These are phyloP conservation scores for Suillus subluteus DNA, from an alignment of 768 basidiomycete species.

Conservation along the genomic window DNA sequence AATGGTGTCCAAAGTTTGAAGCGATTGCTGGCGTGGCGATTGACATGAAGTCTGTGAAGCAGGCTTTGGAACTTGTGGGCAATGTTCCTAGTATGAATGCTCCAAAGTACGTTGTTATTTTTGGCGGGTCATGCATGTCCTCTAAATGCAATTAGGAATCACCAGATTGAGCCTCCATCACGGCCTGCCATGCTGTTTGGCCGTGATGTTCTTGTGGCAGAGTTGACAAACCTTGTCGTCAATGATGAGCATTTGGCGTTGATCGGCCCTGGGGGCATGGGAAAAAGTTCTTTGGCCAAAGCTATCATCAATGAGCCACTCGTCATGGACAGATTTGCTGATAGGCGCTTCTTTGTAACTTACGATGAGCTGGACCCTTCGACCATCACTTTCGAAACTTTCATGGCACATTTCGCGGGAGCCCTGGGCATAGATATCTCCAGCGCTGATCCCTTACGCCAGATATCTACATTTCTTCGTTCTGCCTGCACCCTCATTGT, in stretches of 20 bases:
- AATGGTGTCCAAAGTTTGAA: background rate
- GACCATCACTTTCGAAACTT: background rate
- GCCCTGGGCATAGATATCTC: background rate
- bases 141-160: background rate
- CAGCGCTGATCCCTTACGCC: background rate
- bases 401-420: background rate
- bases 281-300: conserved; percentile 2
- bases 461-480: conserved; percentile 1
- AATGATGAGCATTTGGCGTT: background rate
- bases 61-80: background rate
- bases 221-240: background rate
- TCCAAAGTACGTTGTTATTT: background rate
- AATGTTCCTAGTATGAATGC: background rate
- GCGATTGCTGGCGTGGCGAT: background rate
- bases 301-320: background rate
- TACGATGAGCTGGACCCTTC: conserved; percentile 2
- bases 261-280: background rate
- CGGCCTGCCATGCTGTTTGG: background rate
- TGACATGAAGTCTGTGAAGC: background rate
- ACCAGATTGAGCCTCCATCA: background rate
- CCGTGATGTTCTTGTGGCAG: background rate
- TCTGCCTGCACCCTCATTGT: conserved; percentile 3
- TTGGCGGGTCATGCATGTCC: background rate
- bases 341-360: conserved; percentile 2
- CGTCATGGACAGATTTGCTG: background rate